Base-by-base conservation (phyloP, 768 basidiomycete species). In the Lyophyllum atratum region DNA sequence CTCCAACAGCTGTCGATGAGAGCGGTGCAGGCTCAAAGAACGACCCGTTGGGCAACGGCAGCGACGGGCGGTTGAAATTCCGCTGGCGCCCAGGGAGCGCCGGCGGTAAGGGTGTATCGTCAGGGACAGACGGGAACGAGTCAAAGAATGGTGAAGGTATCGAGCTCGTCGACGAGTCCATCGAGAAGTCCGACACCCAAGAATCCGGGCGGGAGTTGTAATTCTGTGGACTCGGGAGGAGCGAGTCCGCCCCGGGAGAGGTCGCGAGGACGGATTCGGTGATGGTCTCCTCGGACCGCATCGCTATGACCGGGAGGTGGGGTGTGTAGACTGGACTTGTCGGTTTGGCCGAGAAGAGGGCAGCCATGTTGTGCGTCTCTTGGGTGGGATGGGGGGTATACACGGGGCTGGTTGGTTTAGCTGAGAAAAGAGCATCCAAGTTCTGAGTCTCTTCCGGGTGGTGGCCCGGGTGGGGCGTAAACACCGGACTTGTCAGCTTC, bases 121-220 rank as follows among this genome's bases (percentile, higher is more conserved):
- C 74, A 1, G 89, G 89, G 5, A 90, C 88, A 31, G 81, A 81
- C 22, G 90, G 90, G 70, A 91, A 90, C 7, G 86, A 81, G 56
- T 90, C 88, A 42, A 90, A 80, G 24, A 78, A 62, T 49, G 72
- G 83, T 59, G 76, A 83, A 60, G 75, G 72, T 58, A 67, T 72
- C 43, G 55, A 76, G 2, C 77, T 75, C 34, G 76, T 70, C 44
- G 52, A 75, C 6, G 78, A 76, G 39, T 77, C 66, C 17, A 72
- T 54, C 28, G 80, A 70, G 9, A 76, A 72, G 19, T 74, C 69
- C 4, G 82, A 85, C 55, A 75, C 69, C 79, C 80, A 81, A 2
- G 85, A 83, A 4, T 68, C 59, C 0, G 79, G 77, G 11, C 79
- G 74, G 3, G 64, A 50, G 55, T 54, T 46, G 28, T 34, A 26